Evolutionary conservation across 2,329 filamentous ascomycete genomes (phyloP), one percentile per base, ranked within the genome.

Genomic region (Gremmenia infestans): DNA sequence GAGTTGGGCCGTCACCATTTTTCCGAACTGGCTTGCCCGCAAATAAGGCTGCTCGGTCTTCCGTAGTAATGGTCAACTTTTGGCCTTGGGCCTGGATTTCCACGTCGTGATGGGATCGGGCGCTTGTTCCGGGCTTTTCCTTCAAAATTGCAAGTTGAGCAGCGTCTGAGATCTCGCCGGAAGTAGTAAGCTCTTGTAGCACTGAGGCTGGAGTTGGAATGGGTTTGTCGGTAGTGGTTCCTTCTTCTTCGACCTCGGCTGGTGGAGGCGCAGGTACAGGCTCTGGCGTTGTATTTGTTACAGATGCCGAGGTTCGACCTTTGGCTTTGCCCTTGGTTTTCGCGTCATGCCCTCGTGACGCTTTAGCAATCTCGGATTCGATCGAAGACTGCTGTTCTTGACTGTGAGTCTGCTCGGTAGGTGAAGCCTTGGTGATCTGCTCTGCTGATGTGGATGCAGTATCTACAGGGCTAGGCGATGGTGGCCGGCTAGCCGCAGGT

Each of bases 21-120:
- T 86, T 87, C 57, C 78, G 80, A 8, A 87, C 81, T 11, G 82
- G 74, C 58, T 78, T 76, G 48, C 83, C 83, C 2, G 77, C 74
- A n/a, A 78, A 73, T 6, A 87, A 74, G 2, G 74, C 70, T 14
- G 76, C 73, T 32, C 83, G 77, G 58, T 87, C 83, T 47, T 82
- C 76, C 45, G 78, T 74, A 1, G 72, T 76, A 39, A 82, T 75
- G 23, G 78, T 74, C 11, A 75, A 70, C 66, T 79, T 80, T 8
- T 65, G 63, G 51, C 63, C 62, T 39, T 61, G 61, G 7, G 60
- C 42, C n/a, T 66, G 63, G 5, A 55, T 43, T 14, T 56, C 53
- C 14, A 68, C 62, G 37, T 74, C 72, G 50, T 69, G 60, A 56
- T 74, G 67, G 57, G 9, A 32, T 14, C 45, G 45, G 56, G 68